A percentile compares a stretch with the other conserved stretches of the same genome.
Evolutionary conservation across 331 rosid genomes (phyloP).

Genomic region (Malus hybrid): DNA sequence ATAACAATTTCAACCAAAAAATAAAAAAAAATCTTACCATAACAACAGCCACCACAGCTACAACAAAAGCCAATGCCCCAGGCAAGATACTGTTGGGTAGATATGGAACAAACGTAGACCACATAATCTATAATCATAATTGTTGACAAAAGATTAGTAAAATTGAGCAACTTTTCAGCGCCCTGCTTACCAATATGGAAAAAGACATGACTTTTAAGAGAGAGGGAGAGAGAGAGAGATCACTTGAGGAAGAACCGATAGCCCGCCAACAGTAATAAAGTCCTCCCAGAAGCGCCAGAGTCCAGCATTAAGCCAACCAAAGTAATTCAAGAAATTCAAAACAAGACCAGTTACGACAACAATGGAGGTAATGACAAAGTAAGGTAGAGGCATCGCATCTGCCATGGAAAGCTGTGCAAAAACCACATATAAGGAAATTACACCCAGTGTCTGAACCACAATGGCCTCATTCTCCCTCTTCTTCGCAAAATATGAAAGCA

Average conservation of each 20-base stretch:
- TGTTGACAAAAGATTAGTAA: neutral
- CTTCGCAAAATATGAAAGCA: slow-evolving; percentile 91
- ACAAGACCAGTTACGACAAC: slow-evolving; percentile 70
- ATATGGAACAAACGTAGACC: slow-evolving; percentile 95
- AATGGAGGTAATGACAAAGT: slow-evolving; percentile 53
- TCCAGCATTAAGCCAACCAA: slow-evolving; percentile 48
- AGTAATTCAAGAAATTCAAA: slow-evolving; percentile 74
- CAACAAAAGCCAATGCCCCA: slow-evolving; percentile 54
- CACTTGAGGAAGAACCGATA: slow-evolving; percentile 89
- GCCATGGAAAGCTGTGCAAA: slow-evolving; percentile 80
- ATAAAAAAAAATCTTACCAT: no score
- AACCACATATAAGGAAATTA: slow-evolving; percentile 52
- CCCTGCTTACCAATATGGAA: neutral
- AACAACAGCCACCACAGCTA: slow-evolving; percentile 45
- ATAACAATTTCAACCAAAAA: neutral
- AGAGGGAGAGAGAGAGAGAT: slow-evolving; percentile 8
- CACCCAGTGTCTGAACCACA: slow-evolving; percentile 88
- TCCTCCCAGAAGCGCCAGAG: slow-evolving; percentile 88
- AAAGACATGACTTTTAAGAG: neutral
- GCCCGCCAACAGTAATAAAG: slow-evolving; percentile 85
- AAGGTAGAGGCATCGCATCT: slow-evolving; percentile 81
- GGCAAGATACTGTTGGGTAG: slow-evolving; percentile 81
- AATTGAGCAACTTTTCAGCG: no score
- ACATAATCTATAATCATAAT: slow-evolving; percentile 66
- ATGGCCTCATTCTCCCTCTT: slow-evolving; percentile 93